Conservation (phyloP, 1,284 basidiomycete genomes). For the Puccinia hordei region DNA sequence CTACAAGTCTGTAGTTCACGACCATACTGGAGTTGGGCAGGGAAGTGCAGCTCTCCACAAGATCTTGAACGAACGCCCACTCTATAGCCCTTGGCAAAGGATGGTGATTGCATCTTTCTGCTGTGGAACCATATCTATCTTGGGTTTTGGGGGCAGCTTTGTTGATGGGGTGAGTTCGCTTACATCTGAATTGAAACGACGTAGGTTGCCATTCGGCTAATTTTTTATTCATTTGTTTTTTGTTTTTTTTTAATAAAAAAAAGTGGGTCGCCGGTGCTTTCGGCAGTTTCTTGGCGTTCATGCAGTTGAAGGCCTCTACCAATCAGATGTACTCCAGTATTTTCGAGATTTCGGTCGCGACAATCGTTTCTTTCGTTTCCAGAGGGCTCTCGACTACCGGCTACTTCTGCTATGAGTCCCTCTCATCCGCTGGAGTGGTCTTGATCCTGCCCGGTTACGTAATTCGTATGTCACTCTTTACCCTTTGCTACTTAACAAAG, state of each 20-base stretch:
- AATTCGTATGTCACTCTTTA: conserved; percentile 66
- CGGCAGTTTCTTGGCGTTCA: conserved; percentile 71
- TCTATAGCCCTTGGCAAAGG: conserved; percentile 64
- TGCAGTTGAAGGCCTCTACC: conserved; percentile 75
- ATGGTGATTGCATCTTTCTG: conserved; percentile 73
- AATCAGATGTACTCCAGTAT: conserved; percentile 82
- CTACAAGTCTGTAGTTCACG: conserved; percentile 76
- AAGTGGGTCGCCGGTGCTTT: conserved; percentile 72
- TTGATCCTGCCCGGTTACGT: conserved; percentile 67
- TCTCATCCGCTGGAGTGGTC: conserved; percentile 59
- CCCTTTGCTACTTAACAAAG: conserved; percentile 58
- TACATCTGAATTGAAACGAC: neutral
- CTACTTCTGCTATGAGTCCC: conserved; percentile 73
- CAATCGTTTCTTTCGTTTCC: conserved; percentile 77
- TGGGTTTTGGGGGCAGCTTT: conserved; percentile 79
- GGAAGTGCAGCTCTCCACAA: conserved; percentile 68
- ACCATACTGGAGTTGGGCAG: conserved; percentile 69
- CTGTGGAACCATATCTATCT: conserved; percentile 71
- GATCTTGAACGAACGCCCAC: conserved; percentile 65
- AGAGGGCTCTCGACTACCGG: conserved; percentile 72
- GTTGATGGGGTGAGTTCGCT: conserved; percentile 66
- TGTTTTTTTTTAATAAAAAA: too few species aligned
- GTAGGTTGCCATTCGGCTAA: neutral
- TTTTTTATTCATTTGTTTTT: neutral
- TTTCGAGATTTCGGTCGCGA: conserved; percentile 81